Evolutionary conservation across 2,329 filamentous ascomycete species (phyloP), one percentile per base, ranked within the genome.

Genomic region (Ascochyta koolunga): DNA sequence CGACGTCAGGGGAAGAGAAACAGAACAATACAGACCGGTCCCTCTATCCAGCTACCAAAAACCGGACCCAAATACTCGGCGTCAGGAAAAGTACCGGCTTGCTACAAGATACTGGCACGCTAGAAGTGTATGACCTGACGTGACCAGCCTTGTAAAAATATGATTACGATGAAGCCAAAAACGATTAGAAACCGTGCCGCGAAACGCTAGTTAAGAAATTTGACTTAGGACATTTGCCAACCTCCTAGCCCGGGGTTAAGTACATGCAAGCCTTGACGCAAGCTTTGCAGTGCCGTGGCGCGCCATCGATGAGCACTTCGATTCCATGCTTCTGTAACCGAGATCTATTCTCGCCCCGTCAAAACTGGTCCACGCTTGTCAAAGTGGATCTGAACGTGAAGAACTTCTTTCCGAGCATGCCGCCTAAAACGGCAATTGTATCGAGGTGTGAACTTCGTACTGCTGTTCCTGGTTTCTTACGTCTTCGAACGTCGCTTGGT

Each of bases 271-370:
- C 50, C 25, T 19, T 43, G 38, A 25, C 32, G 19, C 39, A 54
- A 48, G 50, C 50, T 49, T 54, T 35, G 38, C 39, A 21, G 22
- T 38, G 42, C 19, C 33, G 15, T 25, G 38, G n/a, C 13, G 33
- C 29, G 16, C 38, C 22, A 24, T 54, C 18, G n/a, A 44, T 43
- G 25, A 43, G 24, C 43, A 43, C 5, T 35, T 32, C 25, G 13
- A 27, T 48, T n/a, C 13, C 24, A 33, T 39, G 18, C 27, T 40
- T 54, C 39, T 44, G 19, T 38, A 44, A 48, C 32, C 27, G 39
- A 54, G 38, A 43, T 48, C 44, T 44, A 18, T 48, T 44, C 39
- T 49, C 39, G 44, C 35, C 38, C 29, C 21, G 13, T 49, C 35
- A 37, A 39, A 39, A 9, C 22, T 33, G 27, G 38, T 43, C 21